phyloP scores from a whole-genome alignment of 371 early-diverging fungal genomes.

The Zychaea mexicana region DNA sequence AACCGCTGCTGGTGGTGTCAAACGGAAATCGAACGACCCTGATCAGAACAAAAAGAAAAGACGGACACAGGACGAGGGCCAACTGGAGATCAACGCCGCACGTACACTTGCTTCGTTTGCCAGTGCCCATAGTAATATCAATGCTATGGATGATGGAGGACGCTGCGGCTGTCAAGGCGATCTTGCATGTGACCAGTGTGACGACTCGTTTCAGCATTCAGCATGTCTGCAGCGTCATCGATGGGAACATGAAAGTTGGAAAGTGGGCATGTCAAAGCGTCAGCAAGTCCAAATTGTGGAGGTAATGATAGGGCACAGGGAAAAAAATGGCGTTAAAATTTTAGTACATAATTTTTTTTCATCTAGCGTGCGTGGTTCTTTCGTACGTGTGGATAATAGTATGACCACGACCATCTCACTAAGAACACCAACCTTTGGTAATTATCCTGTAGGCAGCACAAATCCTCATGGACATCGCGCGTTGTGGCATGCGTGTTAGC shows the following conservation, averaged over 20 bases:
- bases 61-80: slow-evolving; percentile 15
- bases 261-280: slow-evolving; percentile 32
- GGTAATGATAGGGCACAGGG: slow-evolving; percentile 18
- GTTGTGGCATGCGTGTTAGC: slow-evolving; percentile 45
- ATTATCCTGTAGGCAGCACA: slow-evolving; percentile 45
- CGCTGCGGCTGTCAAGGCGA: slow-evolving; percentile 30
- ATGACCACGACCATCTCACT: too few relatives aligned
- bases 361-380: too few relatives aligned
- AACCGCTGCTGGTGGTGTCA: slow-evolving; percentile 8
- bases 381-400: too few relatives aligned
- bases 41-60: neutral
- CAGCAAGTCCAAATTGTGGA: slow-evolving; percentile 52
- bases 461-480: slow-evolving; percentile 55
- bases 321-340: too few relatives aligned
- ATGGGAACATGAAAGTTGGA: slow-evolving; percentile 40
- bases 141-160: slow-evolving; percentile 14
- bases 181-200: slow-evolving; percentile 38
- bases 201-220: slow-evolving; percentile 30
- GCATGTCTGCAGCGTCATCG: slow-evolving; percentile 42
- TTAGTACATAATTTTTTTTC: slow-evolving; percentile 8
- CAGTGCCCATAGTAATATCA: slow-evolving; percentile 17
- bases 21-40: slow-evolving; percentile 6
- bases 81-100: slow-evolving; percentile 39
- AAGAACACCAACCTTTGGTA: slow-evolving; percentile 16
- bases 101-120: slow-evolving; percentile 50